These are phyloP conservation scores for Gentiana macrophylla DNA, from an alignment of 257 asterid species.

Conservation along the genomic window DNA sequence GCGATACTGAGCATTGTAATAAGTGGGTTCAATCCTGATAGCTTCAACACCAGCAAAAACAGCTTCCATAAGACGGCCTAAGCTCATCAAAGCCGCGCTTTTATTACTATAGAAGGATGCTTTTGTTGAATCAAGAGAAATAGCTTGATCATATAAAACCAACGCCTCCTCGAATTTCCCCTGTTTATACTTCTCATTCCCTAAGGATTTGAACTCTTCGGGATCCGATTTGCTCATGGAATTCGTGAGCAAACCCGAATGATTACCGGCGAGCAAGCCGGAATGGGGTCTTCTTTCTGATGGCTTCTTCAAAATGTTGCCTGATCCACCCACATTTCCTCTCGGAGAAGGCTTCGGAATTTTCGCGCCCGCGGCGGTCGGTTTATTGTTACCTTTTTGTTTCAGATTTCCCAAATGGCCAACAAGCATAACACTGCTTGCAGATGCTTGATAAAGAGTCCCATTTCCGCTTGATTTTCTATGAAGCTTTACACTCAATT, in stretches of 20 bases:
- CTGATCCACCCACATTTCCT: neutral
- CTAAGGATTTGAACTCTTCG: constrained; percentile 40
- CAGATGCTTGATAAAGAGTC: constrained; percentile 16
- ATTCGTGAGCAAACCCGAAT: constrained; percentile 9
- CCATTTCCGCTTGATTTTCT: constrained; percentile 13
- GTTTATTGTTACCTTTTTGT: constrained; percentile 6
- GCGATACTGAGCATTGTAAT: constrained; percentile 47
- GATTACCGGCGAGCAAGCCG: constrained; percentile 1
- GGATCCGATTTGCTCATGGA: constrained; percentile 18
- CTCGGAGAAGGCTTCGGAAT: neutral
- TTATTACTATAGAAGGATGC: constrained; percentile 49
- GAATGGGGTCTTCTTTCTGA: constrained; percentile 6
- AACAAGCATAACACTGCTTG: constrained; percentile 35
- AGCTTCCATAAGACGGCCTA: constrained; percentile 48
- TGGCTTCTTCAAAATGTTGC: constrained; percentile 21
- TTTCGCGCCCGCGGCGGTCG: constrained; percentile 2
- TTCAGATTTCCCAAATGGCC: constrained; percentile 40
- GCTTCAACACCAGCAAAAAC: constrained; percentile 41
- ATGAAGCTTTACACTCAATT: constrained; percentile 26
- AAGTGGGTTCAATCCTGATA: constrained; percentile 33
- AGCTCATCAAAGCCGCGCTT: constrained; percentile 49
- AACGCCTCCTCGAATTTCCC: constrained; percentile 46
- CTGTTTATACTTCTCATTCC: constrained; percentile 38
- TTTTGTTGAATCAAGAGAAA: constrained; percentile 35
- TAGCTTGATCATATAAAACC: constrained; percentile 43